Base-by-base conservation (phyloP, 169 alveolate species). In the Theileria sp. region DNA sequence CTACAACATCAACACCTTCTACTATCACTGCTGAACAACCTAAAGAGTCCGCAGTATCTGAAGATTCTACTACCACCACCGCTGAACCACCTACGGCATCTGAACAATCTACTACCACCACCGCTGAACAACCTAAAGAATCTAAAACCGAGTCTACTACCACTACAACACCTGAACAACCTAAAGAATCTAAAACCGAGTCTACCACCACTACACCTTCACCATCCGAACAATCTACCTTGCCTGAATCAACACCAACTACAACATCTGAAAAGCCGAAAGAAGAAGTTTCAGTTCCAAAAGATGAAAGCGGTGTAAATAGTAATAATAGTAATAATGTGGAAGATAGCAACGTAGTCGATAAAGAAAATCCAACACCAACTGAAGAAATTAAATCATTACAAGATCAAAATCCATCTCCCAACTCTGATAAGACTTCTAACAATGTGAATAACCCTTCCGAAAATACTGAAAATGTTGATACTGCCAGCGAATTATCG, bases 1-100 rank as follows among this genome's bases (percentile, higher is more conserved):
- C 49, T 36, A 36, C 8, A 36, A 36, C 49, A 5, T 8, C 49
- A 36, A 36, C 13, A 5, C 8, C 49, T 5, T 5, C 49, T 36
- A 4, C 4, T 44, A n/a, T 60, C 13, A n/a, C 51, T 3, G 34
- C 61, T 28, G 64, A 62, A 60, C 61, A 49, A 44, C 1, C 54
- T 8, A 75, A 58, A 60, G 71, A 56, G 12, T 21, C 30, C 44
- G 9, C 0, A 74, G 77, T 66, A n/a, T 8, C 80, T 50, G 68
- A 12, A 17, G 80, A 74, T 1, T 32, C 36, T 32, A 32, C 36
- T 32, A 44, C 19, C 15, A 44, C 19, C 54, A 44, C 4, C 4
- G 49, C 49, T n/a, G n/a, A 36, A 36, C 49, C 49, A 36, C 49
- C 49, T 44, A 44, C 54, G 0, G 15, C 17, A 44, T 15, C 54